Conservation (phyloP, 768 basidiomycete genomes). For the Tulasnella sp. region DNA sequence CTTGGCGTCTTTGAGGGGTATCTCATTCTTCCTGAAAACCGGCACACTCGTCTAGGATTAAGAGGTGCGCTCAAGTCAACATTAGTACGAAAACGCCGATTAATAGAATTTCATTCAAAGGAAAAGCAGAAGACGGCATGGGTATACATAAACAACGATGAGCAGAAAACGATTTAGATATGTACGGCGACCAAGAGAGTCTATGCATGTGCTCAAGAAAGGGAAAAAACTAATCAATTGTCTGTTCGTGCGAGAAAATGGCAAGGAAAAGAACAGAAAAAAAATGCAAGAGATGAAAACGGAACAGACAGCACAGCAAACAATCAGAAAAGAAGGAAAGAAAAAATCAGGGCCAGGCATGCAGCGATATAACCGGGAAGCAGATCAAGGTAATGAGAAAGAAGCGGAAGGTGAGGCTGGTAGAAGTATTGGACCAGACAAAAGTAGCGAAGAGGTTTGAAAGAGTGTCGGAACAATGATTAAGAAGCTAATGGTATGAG, state of each 20-base stretch:
- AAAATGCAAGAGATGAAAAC: not conserved
- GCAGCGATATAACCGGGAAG: not conserved
- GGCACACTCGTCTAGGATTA: not conserved
- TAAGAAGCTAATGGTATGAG: constrained; percentile 1
- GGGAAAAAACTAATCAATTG: not conserved
- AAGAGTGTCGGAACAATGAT: not conserved
- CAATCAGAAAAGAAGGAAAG: not conserved
- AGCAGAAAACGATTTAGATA: not conserved
- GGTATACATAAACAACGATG: constrained; percentile 12
- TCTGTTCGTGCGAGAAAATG: not conserved
- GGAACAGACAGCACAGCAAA: constrained; percentile 1
- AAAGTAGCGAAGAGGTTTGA: not conserved
- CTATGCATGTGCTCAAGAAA: constrained; percentile 12
- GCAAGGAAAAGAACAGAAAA: not conserved
- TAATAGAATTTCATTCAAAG: not conserved
- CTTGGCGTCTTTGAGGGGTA: no score
- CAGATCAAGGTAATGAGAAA: no score
- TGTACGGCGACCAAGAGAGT: not conserved
- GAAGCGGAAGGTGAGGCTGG: no score
- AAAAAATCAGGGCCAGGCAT: not conserved
- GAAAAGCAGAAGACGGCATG: not conserved
- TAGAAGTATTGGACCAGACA: not conserved
- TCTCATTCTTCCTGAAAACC: not conserved
- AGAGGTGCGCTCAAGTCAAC: not conserved
- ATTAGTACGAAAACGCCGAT: not conserved